A percentile compares a stretch with the other conserved stretches of the same genome.
phyloP scores from a whole-genome alignment of 805 yeast genomes.

The Candida piceae region DNA sequence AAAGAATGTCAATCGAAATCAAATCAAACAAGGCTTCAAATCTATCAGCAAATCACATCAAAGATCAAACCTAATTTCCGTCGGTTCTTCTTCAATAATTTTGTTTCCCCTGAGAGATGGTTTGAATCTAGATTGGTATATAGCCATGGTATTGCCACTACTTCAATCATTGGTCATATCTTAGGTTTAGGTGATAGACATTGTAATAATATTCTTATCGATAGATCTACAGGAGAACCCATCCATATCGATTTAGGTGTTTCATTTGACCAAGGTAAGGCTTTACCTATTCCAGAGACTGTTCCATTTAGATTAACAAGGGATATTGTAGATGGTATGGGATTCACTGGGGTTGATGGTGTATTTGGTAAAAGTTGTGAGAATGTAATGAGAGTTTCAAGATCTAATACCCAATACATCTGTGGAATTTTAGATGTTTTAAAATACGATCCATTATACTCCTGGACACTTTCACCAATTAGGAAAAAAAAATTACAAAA shows the following conservation, averaged over 20 bases:
- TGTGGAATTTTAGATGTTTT: slow-evolving; percentile 79
- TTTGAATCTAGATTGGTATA: slow-evolving; percentile 57
- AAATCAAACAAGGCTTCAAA: slow-evolving; percentile 37
- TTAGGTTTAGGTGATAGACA: slow-evolving; percentile 96
- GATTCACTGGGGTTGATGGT: slow-evolving; percentile 80
- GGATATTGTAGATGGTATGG: slow-evolving; percentile 91
- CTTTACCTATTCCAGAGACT: slow-evolving; percentile 81
- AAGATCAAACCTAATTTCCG: slow-evolving; percentile 65
- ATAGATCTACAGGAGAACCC: slow-evolving; percentile 79
- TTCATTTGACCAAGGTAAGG: slow-evolving; percentile 90
- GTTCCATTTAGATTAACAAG: slow-evolving; percentile 91
- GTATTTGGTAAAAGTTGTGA: slow-evolving; percentile 70
- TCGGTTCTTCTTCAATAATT: slow-evolving; percentile 64
- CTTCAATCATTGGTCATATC: slow-evolving; percentile 82
- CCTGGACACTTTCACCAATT: slow-evolving; percentile 85
- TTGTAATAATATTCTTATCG: slow-evolving; percentile 83
- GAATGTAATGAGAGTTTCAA: slow-evolving; percentile 60
- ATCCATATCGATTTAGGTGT: slow-evolving; percentile 95
- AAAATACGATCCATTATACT: slow-evolving; percentile 87
- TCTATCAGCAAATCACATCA: slow-evolving; percentile 42
- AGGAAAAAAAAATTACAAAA: slow-evolving; percentile 51
- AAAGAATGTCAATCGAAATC: slow-evolving; percentile 47
- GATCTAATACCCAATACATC: slow-evolving; percentile 63
- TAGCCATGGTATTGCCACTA: slow-evolving; percentile 73
- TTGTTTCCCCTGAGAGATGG: slow-evolving; percentile 70